Evolutionary conservation across 768 basidiomycete genomes (phyloP).

Genomic region (Rhizopogon vesiculosus): DNA sequence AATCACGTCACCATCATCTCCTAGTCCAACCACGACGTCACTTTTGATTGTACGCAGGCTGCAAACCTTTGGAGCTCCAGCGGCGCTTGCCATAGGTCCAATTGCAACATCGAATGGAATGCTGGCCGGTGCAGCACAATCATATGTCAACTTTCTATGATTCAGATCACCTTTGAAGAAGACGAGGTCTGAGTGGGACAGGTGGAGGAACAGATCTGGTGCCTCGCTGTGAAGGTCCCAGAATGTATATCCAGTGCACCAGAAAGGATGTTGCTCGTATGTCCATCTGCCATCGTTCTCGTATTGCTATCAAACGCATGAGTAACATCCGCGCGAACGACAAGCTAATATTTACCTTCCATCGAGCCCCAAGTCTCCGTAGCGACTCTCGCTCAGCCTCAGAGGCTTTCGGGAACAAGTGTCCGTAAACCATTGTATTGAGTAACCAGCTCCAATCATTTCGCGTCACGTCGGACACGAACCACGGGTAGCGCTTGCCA

Average conservation of each 20-base stretch:
- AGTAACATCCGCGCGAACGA: neutral
- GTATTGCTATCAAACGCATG: conserved; percentile 56
- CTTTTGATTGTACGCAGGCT: conserved; percentile 92
- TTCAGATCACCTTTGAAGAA: conserved; percentile 94
- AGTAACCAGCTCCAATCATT: conserved; percentile 94
- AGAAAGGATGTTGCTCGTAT: conserved; percentile 92
- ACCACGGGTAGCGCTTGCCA: conserved; percentile 94
- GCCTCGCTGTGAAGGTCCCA: conserved; percentile 84
- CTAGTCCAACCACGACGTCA: conserved; percentile 89
- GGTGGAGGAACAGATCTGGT: conserved; percentile 88
- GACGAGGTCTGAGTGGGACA: conserved; percentile 86
- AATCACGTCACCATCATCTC: conserved; percentile 57
- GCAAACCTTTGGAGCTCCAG: conserved; percentile 84
- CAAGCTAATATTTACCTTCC: conserved; percentile 60
- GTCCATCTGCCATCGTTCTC: conserved; percentile 91
- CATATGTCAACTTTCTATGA: conserved; percentile 86
- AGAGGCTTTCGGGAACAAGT: conserved; percentile 81
- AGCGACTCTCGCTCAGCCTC: conserved; percentile 82
- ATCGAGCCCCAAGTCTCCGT: conserved; percentile 72
- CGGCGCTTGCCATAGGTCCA: conserved; percentile 84
- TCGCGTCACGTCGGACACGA: conserved; percentile 88
- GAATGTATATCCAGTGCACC: conserved; percentile 96
- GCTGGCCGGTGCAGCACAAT: conserved; percentile 79
- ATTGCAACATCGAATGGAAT: conserved; percentile 90
- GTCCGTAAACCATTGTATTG: conserved; percentile 86